Base-by-base conservation (phyloP, 768 basidiomycete genomes). In the Serpula lacrymans region DNA sequence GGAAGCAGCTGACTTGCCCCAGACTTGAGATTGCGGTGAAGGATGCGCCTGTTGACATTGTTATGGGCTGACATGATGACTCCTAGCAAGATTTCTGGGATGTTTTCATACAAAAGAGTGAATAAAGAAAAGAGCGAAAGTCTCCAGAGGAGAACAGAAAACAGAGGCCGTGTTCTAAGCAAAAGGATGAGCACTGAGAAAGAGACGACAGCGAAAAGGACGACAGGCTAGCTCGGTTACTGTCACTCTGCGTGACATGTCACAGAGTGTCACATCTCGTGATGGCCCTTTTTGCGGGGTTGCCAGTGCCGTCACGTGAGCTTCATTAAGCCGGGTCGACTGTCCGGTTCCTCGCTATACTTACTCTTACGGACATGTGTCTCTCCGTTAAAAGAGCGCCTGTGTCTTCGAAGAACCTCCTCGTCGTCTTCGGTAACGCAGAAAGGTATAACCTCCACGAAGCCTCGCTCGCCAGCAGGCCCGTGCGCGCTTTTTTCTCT, bases 61-160 rank as follows among this genome's bases (percentile, higher is more conserved):
- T 20, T 24, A 33, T 46, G 39, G 36, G 9, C 24, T 17, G 32
- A 23, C 48, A 49, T 49, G 26, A 22, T 33, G 38, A 14, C 9
- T 14, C 21, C 11, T 21, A 17, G 13, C n/a, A n/a, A 26, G 12
- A n/a, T 5, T 43, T 42, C 26, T 25, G 21, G 26, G 30, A 5
- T n/a, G n/a, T n/a, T 35, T 28, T 46, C 50, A 33, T 33, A 42
- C 48, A 54, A 55, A 61, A 21, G 57, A 64, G 40, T 31, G 59
- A 42, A 40, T 6, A 3, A 11, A 17, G 0, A 41, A 37, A 62
- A 14, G 57, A 60, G 42, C 27, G 59, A 22, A 46, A 7, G 32
- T 20, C 20, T 31, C 39, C 7, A 34, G 20, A 22, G 30, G 35
- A 23, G 17, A 8, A 27, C 17, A 6, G 36, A 27, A 24, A 9